Base-by-base conservation (phyloP, 108 stramenopile genomes). In the Schizochytrium sp. region DNA sequence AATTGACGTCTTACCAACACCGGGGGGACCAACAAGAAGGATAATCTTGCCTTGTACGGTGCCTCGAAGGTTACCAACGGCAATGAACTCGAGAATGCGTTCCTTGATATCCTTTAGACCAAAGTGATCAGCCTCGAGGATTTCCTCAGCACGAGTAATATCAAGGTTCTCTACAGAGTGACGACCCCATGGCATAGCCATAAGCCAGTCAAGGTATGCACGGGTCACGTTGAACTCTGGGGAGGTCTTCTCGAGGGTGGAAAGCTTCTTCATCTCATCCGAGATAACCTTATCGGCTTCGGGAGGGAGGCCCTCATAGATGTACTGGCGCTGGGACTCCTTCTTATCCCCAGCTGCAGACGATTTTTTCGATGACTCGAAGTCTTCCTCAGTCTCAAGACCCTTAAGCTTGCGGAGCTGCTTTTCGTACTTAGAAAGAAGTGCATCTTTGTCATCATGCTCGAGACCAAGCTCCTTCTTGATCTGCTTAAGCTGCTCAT, bases 381-480 rank as follows among this genome's bases (percentile, higher is more conserved):
- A 58, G 17, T 90, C 90, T 53, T 91, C 57, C 28, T 40, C 7
- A 46, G 56, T 8, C 8, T 72, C 47, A 46, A 88, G 46, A 28
- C 46, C 47, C 46, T 88, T 61, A 42, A 72, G 40, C 38, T 83
- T 59, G 28, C 90, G 50, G 91, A 97, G 60, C 87, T 96, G 91
- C 89, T 96, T 95, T 69, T 96, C 92, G 91, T 94, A 98, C 91
- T 97, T 98, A 72, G 95, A 93, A 76, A 98, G 92, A 41, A 98
- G 89, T 17, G 95, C 95, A 60, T 98, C 97, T 89, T 99, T 99
- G 76, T 98, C 99, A 88, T 99, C 98, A 46, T 95, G 95, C 90
- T 98, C 99, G 94, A 98, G 95, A n/a, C 99, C 99, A 28, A 99
- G 94, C 93, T 98, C 98, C 91, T 97, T 98, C 92, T 99, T 98